phyloP scores from a whole-genome alignment of 371 early-diverging fungal species.

The Conidiobolus incongruus region DNA sequence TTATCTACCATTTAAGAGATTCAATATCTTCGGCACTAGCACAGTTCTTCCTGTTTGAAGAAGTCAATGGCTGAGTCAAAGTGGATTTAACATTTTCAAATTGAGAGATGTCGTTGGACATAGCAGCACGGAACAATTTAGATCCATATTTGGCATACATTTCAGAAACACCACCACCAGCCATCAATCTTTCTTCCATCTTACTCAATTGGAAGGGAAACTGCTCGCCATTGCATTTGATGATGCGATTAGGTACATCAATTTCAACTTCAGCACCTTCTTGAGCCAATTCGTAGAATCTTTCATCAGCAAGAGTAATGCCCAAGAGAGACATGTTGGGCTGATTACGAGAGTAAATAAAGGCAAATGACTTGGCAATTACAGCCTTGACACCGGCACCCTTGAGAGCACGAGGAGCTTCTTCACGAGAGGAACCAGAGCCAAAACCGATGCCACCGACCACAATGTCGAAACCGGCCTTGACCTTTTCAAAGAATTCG shows the following conservation, averaged over 20 bases:
- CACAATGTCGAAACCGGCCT: slow-evolving; percentile 31
- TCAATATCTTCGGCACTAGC: too few relatives aligned
- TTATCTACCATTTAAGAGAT: too few relatives aligned
- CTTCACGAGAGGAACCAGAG: slow-evolving; percentile 47
- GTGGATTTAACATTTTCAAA: too few relatives aligned
- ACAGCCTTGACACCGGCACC: slow-evolving; percentile 44
- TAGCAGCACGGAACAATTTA: slow-evolving; percentile 39
- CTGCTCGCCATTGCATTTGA: slow-evolving; percentile 17
- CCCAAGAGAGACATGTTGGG: slow-evolving; percentile 58
- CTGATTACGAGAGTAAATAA: slow-evolving; percentile 32
- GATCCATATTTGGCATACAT: slow-evolving; percentile 49
- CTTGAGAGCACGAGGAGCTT: slow-evolving; percentile 47
- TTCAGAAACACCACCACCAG: slow-evolving; percentile 52
- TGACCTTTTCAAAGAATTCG: slow-evolving; percentile 34
- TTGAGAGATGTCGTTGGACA: too few relatives aligned
- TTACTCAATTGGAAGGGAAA: slow-evolving; percentile 29
- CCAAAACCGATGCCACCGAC: slow-evolving; percentile 49
- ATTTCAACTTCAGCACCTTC: slow-evolving; percentile 36
- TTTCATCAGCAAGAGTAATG: slow-evolving; percentile 31
- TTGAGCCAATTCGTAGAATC: slow-evolving; percentile 38
- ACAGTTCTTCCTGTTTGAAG: too few relatives aligned
- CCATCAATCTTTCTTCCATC: slow-evolving; percentile 48
- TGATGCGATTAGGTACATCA: slow-evolving; percentile 30
- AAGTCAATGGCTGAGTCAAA: too few relatives aligned
- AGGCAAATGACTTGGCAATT: slow-evolving; percentile 44